Base-by-base conservation (phyloP, 192 early-diverging fungal species). In the Backusella macrospora region DNA sequence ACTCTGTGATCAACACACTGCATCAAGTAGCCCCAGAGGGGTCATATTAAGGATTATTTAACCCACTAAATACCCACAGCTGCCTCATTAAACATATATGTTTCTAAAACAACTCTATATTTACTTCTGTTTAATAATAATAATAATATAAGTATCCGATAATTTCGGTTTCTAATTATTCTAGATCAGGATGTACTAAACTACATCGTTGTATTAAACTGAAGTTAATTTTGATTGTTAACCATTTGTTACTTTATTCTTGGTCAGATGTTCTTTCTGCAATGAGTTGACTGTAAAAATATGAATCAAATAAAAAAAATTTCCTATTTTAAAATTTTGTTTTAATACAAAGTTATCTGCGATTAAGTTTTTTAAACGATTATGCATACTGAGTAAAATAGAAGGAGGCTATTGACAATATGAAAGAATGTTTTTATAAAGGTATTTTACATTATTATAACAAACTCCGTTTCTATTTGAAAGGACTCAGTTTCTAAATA, bases 131-230 rank as follows among this genome's bases (percentile, higher is more conserved):
- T 0, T 59, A 59, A 59, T 26, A 23, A 43, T 4, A 43, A 43
- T 34, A 34, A 34, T 34, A 55, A 59, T n/a, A n/a, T n/a, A 23
- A 39, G 21, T 34, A 15, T 23, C 12, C 10, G 21, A 0, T 9
- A 59, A 59, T 59, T 59, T 23, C 21, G 52, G 26, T 59, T 59
- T 23, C 52, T 59, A 59, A 55, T 59, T 59, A 59, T 59, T 26
- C 52, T 59, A 18, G 52, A 59, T 59, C 26, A 23, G 52, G 52
- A 59, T 26, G 26, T 59, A 23, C 52, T 59, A 59, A 59, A 5
- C 52, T 59, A 59, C 9, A 59, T 10, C 26, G 23, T 59, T 23
- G 21, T 21, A 59, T 59, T 23, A 59, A 59, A 26, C 52, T 13
- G 26, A 59, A 14, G 14, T 10, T 8, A 26, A 3, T 18, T 26